These are phyloP conservation scores for Monosporascus ibericus DNA, from an alignment of 2,329 filamentous ascomycete species.

Conservation along the genomic window DNA sequence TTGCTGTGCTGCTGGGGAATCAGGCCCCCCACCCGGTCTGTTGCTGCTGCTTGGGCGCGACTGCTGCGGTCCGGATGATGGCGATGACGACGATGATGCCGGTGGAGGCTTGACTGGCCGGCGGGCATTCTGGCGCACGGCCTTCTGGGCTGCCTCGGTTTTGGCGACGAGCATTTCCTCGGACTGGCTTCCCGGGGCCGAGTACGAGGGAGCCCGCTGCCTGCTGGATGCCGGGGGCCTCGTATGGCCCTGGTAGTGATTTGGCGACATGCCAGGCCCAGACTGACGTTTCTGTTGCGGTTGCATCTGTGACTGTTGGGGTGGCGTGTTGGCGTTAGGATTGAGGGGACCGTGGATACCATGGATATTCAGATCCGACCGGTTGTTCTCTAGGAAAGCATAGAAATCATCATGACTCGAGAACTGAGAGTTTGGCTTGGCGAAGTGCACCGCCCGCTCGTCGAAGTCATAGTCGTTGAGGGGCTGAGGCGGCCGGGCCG, in stretches of 20 bases:
- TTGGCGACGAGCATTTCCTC: conserved; percentile 25
- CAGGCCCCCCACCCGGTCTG: conserved; percentile 14
- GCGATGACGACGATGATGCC: not conserved
- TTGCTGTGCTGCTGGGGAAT: conserved; percentile 10
- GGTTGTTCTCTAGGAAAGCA: not conserved
- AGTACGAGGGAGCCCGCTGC: conserved; percentile 21
- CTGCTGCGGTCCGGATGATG: conserved; percentile 13
- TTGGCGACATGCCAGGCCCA: too few species aligned
- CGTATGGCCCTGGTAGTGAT: not conserved
- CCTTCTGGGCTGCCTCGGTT: conserved; percentile 12
- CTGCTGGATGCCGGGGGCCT: not conserved
- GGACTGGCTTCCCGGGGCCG: conserved; percentile 19
- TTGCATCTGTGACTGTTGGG: not conserved
- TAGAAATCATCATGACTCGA: not conserved
- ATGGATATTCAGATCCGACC: not conserved
- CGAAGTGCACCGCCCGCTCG: not conserved
- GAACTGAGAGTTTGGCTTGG: not conserved
- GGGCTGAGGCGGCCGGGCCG: not conserved
- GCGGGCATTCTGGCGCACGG: conserved; percentile 21
- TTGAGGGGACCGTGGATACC: not conserved
- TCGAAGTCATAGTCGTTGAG: not conserved
- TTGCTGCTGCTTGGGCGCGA: conserved; percentile 19
- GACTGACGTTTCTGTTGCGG: not conserved
- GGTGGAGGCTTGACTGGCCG: conserved; percentile 8
- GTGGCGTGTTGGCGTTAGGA: not conserved